Base-by-base conservation (phyloP, 225 moss, liverwort and hornwort species). In the Bryum argenteum region DNA sequence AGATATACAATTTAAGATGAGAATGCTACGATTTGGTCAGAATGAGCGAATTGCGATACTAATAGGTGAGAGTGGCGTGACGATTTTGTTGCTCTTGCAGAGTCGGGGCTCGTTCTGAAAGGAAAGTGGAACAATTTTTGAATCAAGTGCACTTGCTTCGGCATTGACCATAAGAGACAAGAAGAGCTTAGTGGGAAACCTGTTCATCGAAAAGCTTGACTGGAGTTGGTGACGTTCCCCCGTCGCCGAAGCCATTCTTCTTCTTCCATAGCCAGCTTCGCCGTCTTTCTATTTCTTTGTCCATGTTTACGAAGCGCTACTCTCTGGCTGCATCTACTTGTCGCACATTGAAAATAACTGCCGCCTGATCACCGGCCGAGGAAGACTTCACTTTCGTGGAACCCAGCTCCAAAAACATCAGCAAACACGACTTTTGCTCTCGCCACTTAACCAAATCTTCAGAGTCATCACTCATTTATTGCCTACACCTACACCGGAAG, bases 231-330 rank as follows among this genome's bases (percentile, higher is more conserved):
- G 82, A 73, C 12, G 59, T 52, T 53, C 70, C 81, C 8, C 81
- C 73, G 0, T 85, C 82, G 23, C 73, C 47, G 8, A 71, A 12
- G 59, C 81, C 79, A 63, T 82, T 79, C 58, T 76, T 79, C 62
- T 85, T 85, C 59, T 73, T 85, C 81, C 85, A 79, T 70, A 75
- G 76, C 85, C 82, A 85, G 70, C 73, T 71, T 47, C 82, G 81
- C 42, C 79, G 79, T 67, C 58, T 79, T 40, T 85, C 82, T n/a
- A 44, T 63, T 48, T 85, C 81, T 70, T 76, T 85, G 21, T 85
- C 85, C 85, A 85, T 85, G 17, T 5, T 72, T 57, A 48, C 57
- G 44, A 55, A 18, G 28, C 2, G 14, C 47, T 21, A 24, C 47
- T 54, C 48, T 50, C 73, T 33, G 23, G 23, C 11, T 58, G 37